A percentile compares a stretch with the other conserved stretches of the same genome.
phyloP scores from a whole-genome alignment of 495 filamentous ascomycete genomes.

The Monascus purpureus region DNA sequence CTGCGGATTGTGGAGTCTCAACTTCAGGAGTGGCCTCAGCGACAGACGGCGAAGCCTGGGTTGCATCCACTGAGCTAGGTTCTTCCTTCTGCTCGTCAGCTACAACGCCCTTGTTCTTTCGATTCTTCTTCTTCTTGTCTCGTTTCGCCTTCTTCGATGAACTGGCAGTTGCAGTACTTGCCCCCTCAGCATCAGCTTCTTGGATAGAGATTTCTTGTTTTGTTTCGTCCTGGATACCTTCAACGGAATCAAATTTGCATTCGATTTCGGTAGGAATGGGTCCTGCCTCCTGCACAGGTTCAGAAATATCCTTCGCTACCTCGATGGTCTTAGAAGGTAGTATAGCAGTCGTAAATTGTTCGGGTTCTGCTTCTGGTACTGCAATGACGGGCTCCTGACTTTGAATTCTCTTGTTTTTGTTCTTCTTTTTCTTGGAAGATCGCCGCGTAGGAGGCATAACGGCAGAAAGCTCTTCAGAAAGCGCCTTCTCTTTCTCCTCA shows the following conservation, averaged over 20 bases:
- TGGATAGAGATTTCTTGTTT: not conserved
- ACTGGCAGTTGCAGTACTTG: conserved; percentile 1
- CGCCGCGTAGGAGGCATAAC: conserved; percentile 6
- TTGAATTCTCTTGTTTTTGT: conserved; percentile 17
- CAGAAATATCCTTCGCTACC: not conserved
- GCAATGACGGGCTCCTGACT: conserved; percentile 8
- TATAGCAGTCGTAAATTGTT: not conserved
- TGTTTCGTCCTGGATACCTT: not conserved
- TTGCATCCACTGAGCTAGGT: too few relatives aligned
- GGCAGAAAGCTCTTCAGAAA: conserved; percentile 4
- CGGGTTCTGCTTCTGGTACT: conserved; percentile 1
- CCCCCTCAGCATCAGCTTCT: not conserved
- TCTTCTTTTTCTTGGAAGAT: conserved; percentile 24
- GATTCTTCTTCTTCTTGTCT: conserved; percentile 23
- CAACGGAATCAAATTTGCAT: not conserved
- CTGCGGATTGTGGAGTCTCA: too few relatives aligned
- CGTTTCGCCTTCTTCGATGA: conserved; percentile 22
- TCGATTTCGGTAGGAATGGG: not conserved
- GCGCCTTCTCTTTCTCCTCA: conserved; percentile 6
- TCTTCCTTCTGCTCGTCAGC: too few relatives aligned
- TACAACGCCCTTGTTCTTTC: conserved; percentile 18
- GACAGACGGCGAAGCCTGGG: too few relatives aligned
- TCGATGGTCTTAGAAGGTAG: not conserved
- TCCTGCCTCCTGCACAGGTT: not conserved
- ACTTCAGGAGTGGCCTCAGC: too few relatives aligned